Conservation (phyloP, 2,329 filamentous ascomycete species). For the Neurospora crassa region DNA sequence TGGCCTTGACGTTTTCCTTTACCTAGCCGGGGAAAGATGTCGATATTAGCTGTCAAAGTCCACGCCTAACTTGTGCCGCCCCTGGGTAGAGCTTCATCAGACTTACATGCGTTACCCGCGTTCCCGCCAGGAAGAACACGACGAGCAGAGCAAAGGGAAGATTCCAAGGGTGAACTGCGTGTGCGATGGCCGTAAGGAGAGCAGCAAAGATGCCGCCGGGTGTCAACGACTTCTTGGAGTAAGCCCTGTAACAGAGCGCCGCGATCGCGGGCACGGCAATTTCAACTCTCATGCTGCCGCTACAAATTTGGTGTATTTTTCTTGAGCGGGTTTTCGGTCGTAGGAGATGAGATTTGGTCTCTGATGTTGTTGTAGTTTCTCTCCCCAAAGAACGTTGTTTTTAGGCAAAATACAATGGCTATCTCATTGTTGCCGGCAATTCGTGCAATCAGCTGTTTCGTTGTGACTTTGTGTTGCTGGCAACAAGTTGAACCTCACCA, state of each 20-base stretch:
- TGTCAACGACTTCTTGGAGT: conserved; percentile 69
- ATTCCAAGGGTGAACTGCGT: conserved; percentile 89
- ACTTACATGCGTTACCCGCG: conserved; percentile 67
- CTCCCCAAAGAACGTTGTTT: neutral
- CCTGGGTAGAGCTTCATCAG: accelerated
- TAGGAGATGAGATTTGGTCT: neutral
- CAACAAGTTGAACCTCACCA: neutral
- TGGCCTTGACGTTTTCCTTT: conserved; percentile 78
- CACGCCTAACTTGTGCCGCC: neutral
- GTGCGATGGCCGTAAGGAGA: conserved; percentile 61
- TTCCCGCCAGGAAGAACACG: conserved; percentile 82
- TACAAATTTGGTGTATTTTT: neutral
- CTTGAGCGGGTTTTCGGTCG: neutral
- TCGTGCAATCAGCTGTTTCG: neutral
- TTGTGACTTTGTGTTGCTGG: neutral
- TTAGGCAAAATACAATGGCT: neutral
- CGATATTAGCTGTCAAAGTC: conserved; percentile 8
- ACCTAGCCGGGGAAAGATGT: conserved; percentile 40
- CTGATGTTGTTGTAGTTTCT: neutral
- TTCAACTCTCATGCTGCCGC: conserved; percentile 41
- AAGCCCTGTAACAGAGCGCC: conserved; percentile 56
- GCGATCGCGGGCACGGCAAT: conserved; percentile 49
- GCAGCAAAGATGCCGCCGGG: conserved; percentile 65
- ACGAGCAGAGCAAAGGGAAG: conserved; percentile 77
- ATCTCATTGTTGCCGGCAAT: neutral